Evolutionary conservation across 2,329 filamentous ascomycete species (phyloP).

Genomic region (Trichoderma oligosporum): DNA sequence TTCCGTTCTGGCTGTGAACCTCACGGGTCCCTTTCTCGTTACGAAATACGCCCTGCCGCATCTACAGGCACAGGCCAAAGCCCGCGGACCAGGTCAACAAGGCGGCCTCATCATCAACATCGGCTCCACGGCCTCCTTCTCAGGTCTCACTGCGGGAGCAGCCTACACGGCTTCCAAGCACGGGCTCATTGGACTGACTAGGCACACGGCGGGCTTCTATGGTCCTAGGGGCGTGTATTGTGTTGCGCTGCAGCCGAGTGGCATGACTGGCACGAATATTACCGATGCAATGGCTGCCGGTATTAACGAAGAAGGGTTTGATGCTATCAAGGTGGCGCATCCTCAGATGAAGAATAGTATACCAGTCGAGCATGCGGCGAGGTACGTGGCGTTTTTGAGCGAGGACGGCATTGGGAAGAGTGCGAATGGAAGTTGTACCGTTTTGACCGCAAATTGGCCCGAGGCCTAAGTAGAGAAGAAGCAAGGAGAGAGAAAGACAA

Average conservation of each 20-base stretch:
- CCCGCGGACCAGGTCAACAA: not conserved
- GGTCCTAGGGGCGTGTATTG: slow-evolving; percentile 50
- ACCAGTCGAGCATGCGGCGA: slow-evolving; percentile 37
- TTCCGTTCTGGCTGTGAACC: slow-evolving; percentile 51
- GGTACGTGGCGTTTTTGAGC: slow-evolving; percentile 36
- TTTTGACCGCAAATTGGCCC: slow-evolving; percentile 38
- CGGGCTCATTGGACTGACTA: slow-evolving; percentile 50
- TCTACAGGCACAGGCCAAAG: slow-evolving; percentile 20
- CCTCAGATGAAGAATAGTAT: slow-evolving; percentile 33
- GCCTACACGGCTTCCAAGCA: slow-evolving; percentile 54
- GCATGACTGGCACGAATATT: slow-evolving; percentile 46
- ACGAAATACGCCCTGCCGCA: slow-evolving; percentile 47
- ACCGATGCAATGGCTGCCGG: slow-evolving; percentile 38
- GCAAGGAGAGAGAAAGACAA: not conserved
- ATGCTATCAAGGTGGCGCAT: slow-evolving; percentile 26
- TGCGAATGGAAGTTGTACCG: slow-evolving; percentile 35
- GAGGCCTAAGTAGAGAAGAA: slow-evolving; percentile 24
- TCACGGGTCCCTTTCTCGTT: slow-evolving; percentile 52
- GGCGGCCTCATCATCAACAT: slow-evolving; percentile 52
- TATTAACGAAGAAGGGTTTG: slow-evolving; percentile 34
- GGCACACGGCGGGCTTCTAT: slow-evolving; percentile 56
- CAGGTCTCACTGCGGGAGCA: slow-evolving; percentile 40
- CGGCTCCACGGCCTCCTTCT: slow-evolving; percentile 43
- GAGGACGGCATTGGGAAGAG: slow-evolving; percentile 30
- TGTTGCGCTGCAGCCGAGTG: slow-evolving; percentile 46